Evolutionary conservation across 495 filamentous ascomycete genomes (phyloP), one percentile per base, ranked within the genome.

Genomic region (Apodospora peruviana): DNA sequence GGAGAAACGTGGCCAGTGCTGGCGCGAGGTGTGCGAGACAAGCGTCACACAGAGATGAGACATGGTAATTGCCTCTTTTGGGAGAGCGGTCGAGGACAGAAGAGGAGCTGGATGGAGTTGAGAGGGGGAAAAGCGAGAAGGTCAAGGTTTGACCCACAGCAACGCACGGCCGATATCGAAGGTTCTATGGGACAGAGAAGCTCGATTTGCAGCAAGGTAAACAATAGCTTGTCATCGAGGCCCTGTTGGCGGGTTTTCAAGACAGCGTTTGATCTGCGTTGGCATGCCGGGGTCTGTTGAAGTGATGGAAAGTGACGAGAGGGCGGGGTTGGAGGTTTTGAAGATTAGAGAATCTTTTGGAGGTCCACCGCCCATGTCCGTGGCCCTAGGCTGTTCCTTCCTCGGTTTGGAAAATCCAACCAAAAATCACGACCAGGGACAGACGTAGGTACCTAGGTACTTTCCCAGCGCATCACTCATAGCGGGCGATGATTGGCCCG

Each of bases 1-100:
- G 40, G 9, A 52, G 40, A 52, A 52, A 55, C 51, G 48, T 55
- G 56, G 51, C 25, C 40, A 45, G 48, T 34, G 48, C 51, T 46
- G 37, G 7, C 27, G 41, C 32, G 44, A 29, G 37, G 45, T 29
- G 48, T 47, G 47, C 51, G 51, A 58, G 50, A 58, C 55, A 58
- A 52, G 51, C 52, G 55, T 58, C 51, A 54, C 51, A 58, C 55
- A 58, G 39, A 54, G 48, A 43, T 58, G 55, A 58, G 55, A 58
- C 55, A 48, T 53, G 40, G 34, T 19, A 36, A 39, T 11, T 23
- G n/a, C 39, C 39, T 23, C 10, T 41, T 41, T 32, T 7, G 27
- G 27, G 7, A 14, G 14, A 32, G 27, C 27, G 27, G 14, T 32
- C 7, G 7, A 32, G 27, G 27, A 32, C 27, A 32, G 14, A 7